Evolutionary conservation across 148 eudicot genomes (phyloP).

Genomic region (Spergularia bocconei): DNA sequence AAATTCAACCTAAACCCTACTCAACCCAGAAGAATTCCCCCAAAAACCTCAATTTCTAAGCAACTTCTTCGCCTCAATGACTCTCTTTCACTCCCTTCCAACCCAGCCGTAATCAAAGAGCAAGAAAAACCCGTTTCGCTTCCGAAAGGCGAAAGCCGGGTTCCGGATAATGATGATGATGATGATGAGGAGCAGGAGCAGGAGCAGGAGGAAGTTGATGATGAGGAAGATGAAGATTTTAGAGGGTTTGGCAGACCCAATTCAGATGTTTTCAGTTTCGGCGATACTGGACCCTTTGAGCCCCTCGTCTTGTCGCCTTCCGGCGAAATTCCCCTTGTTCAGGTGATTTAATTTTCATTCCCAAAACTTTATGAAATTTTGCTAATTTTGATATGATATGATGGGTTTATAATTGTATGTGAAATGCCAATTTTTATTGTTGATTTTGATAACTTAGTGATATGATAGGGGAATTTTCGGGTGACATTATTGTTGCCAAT

Average conservation of each 20-base stretch:
- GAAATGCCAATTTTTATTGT: no score
- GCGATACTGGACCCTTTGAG: conserved; percentile 70
- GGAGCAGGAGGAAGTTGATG: background rate
- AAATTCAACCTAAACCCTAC: background rate
- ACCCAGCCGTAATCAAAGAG: background rate
- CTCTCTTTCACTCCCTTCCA: background rate
- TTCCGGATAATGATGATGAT: background rate
- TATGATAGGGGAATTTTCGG: no score
- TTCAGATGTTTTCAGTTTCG: conserved; percentile 48
- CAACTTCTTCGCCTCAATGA: conserved; percentile 10
- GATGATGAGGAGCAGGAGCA: background rate
- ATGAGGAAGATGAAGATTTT: conserved; percentile 30
- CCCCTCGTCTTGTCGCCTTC: conserved; percentile 61
- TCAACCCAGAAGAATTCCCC: conserved; percentile 12
- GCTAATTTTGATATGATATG: background rate
- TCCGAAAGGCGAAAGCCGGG: background rate
- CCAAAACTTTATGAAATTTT: background rate
- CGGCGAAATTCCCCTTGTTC: conserved; percentile 51
- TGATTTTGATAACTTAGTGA: no score
- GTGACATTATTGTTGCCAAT: no score
- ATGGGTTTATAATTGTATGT: background rate
- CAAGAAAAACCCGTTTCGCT: background rate
- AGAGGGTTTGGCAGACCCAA: conserved; percentile 37
- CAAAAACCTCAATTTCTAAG: conserved; percentile 17
- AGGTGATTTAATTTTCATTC: conserved; percentile 37